Evolutionary conservation across 352 stramenopile species (phyloP), one percentile per base, ranked within the genome.

Genomic region (Globisporangium spiculum): DNA sequence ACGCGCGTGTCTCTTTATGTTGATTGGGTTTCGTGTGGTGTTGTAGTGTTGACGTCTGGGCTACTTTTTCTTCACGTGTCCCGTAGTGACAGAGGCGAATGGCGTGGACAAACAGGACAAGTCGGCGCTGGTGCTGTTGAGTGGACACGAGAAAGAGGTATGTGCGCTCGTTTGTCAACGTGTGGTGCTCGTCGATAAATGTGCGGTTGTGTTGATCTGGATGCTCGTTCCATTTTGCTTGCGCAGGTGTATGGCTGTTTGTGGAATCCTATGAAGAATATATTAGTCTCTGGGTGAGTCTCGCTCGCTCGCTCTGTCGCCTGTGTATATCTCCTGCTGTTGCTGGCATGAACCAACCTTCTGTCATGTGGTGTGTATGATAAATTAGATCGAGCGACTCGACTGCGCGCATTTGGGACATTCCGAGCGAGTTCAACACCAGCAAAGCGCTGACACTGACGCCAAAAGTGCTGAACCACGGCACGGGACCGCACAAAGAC

Each of bases 201-300:
- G 55, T 14, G 55, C 16, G 18, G 24, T 68, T 9, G 3, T 60
- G 55, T 8, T 50, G 26, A 59, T 30, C 20, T 62, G 46, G 32
- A 27, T 41, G 22, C 79, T 84, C 63, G 32, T 88, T 91, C n/a
- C n/a, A 4, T 18, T 64, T 24, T 50, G 26, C 1, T 72, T 77
- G 75, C 4, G 0, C 86, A 97, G 74, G 97, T 99, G 30, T 99
- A 98, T 76, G 98, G 97, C 74, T 99, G 97, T 75, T 89, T 94
- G 41, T 99, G 97, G 97, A 98, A 99, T 81, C 97, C 97, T 7
- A 75, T 90, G 56, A 91, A 89, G 63, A 97, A 99, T 70, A 80
- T 98, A 14, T 88, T 99, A 67, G 97, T 98, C 53, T 98, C 96
- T 8, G 97, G 97, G 60, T 79, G 16, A 36, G 73, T 76, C 14